Evolutionary conservation across 768 basidiomycete species (phyloP).

Genomic region (Suillus subalutaceus): DNA sequence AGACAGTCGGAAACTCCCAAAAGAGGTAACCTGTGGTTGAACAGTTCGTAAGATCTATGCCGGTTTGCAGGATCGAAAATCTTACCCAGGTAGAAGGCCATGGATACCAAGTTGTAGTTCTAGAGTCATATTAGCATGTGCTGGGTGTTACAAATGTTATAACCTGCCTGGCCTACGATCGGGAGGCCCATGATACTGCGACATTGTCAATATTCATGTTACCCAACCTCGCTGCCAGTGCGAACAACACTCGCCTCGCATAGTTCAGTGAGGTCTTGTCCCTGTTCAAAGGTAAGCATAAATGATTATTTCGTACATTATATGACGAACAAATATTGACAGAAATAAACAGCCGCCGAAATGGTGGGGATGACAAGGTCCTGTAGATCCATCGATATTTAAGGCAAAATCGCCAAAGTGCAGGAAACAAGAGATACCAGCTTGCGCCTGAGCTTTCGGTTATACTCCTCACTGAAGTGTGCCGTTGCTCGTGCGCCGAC

Average conservation of each 20-base stretch:
- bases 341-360: constrained; percentile 69
- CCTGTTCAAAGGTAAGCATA: constrained; percentile 32
- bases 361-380: constrained; percentile 56
- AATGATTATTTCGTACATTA: constrained; percentile 3
- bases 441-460: constrained; percentile 57
- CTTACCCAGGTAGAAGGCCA: constrained; percentile 64
- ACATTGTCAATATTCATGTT: constrained; percentile 12
- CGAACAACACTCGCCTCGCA: constrained; percentile 48
- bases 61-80: background rate
- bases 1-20: constrained; percentile 69
- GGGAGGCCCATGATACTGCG: constrained; percentile 67
- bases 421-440: constrained; percentile 39
- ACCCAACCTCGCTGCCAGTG: constrained; percentile 3
- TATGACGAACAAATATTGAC: constrained; percentile 57
- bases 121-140: constrained; percentile 25
- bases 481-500: constrained; percentile 54
- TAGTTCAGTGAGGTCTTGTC: constrained; percentile 75
- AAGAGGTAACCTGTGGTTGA: constrained; percentile 48
- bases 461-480: constrained; percentile 65
- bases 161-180: constrained; percentile 56
- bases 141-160: background rate
- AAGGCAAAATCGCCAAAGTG: background rate
- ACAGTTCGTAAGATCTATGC: background rate
- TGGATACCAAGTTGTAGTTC: constrained; percentile 65
- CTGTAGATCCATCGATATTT: constrained; percentile 26